Base-by-base conservation (phyloP, 1,139 yeast species). In the Saccharomyces hybrid region DNA sequence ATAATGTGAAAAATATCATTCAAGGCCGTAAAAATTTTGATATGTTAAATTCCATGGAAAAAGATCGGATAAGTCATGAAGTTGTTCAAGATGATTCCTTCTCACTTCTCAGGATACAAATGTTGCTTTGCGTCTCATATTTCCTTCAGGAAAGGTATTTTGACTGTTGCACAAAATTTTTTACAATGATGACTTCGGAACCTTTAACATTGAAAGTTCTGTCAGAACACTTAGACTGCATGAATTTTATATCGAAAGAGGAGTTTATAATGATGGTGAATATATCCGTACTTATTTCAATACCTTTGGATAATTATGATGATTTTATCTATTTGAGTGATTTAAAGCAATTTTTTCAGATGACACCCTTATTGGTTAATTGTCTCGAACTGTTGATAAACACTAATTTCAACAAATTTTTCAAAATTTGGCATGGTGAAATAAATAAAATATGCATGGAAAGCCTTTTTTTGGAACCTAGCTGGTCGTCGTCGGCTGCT, bases 271-370 rank as follows among this genome's bases (percentile, higher is more conserved):
- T 52, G 11, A 62, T 66, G 60, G 51, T 66, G 3, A 56, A 61
- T 8, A 55, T 67, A 23, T 61, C 69, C 1, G 56, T 57, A 16
- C 28, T 67, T 3, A 55, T 64, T 9, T 52, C 68, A 5, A 57
- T 67, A 2, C 70, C 71, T 2, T 50, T 68, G 31, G 64, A 67
- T 38, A 59, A 62, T 46, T 61, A 61, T 52, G 63, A 60, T n/a
- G 58, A 59, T n/a, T 65, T 68, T 46, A 52, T 61, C 4, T 54
- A 60, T 26, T 51, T 65, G 9, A 58, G 58, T 26, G 61, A 60
- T 8, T 41, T 61, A 19, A 51, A 53, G 29, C 51, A 53, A 7
- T 54, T 63, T 19, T 58, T 59, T 14, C 44, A 56, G 8, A 32
- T 49, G 9, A 56, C 58, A 34, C 59, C 62, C 7, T 6, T 55